Evolutionary conservation across 1,284 basidiomycete genomes (phyloP).

Genomic region (Apiotrichum akiyoshidainum): DNA sequence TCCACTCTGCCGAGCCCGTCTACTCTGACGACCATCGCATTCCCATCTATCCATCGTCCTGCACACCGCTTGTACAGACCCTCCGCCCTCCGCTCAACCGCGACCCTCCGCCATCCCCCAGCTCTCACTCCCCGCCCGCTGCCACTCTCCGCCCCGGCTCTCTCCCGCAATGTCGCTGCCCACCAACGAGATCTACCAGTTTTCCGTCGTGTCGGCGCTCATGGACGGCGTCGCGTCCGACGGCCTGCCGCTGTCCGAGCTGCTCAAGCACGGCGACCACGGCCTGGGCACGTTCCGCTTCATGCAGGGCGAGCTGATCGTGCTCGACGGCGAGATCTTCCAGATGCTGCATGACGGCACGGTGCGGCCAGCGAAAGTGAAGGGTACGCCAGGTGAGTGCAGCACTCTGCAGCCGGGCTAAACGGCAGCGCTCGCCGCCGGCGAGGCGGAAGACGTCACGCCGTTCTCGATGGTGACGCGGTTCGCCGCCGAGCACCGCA

Average conservation of each 20-base stretch:
- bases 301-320: slow-evolving; percentile 21
- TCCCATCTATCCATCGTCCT: too few species aligned
- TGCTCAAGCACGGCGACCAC: slow-evolving; percentile 16
- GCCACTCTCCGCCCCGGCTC: too few species aligned
- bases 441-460: slow-evolving; percentile 6
- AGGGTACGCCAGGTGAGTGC: not conserved
- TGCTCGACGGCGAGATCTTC: slow-evolving; percentile 16
- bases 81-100: too few species aligned
- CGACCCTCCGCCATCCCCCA: too few species aligned
- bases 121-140: too few species aligned
- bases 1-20: too few species aligned
- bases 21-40: too few species aligned
- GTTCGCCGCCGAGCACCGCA: not conserved
- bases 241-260: slow-evolving; percentile 9
- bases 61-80: too few species aligned
- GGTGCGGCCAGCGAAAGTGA: slow-evolving; percentile 3
- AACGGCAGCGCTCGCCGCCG: not conserved
- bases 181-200: slow-evolving; percentile 19
- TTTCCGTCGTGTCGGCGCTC: slow-evolving; percentile 20
- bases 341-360: slow-evolving; percentile 21
- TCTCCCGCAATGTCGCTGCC: not conserved
- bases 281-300: slow-evolving; percentile 21
- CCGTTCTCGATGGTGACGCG: slow-evolving; percentile 17
- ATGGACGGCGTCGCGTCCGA: slow-evolving; percentile 19
- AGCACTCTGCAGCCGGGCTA: not conserved